Conservation (phyloP, 306 rosid genomes). For the Vigna trinervia region DNA sequence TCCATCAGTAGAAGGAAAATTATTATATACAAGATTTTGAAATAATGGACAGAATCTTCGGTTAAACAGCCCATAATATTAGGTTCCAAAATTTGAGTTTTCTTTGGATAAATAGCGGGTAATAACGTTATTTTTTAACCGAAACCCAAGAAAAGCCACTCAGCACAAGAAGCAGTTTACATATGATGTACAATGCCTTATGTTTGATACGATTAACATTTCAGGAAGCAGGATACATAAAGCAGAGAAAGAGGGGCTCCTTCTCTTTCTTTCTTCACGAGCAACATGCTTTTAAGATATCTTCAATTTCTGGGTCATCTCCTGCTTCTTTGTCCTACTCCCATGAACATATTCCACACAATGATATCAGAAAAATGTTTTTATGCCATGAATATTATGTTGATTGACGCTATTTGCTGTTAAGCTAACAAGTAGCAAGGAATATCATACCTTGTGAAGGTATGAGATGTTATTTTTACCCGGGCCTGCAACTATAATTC, state of each 20-base stretch:
- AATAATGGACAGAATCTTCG: not conserved
- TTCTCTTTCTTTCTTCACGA: conserved; percentile 45
- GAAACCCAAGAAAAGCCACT: conserved; percentile 28
- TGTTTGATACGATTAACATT: not conserved
- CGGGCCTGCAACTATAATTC: conserved; percentile 93
- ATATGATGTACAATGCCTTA: not conserved
- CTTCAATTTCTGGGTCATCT: conserved; percentile 89
- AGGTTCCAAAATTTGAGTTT: conserved; percentile 18
- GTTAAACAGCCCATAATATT: not conserved
- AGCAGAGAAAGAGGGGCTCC: conserved; percentile 14
- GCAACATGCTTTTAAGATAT: conserved; percentile 77
- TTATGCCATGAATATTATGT: conserved; percentile 10
- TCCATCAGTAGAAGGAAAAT: not conserved
- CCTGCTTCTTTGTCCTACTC: conserved; percentile 95
- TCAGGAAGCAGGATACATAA: conserved; percentile 8
- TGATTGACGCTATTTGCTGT: conserved; percentile 3
- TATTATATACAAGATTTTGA: conserved; percentile 31
- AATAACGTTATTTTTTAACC: conserved; percentile 13
- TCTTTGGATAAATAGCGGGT: conserved; percentile 8
- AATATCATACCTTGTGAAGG: conserved; percentile 70
- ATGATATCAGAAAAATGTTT: conserved; percentile 3
- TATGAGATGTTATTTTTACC: conserved; percentile 79
- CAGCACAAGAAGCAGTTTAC: conserved; percentile 39
- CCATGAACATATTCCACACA: conserved; percentile 22
- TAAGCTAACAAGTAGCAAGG: conserved; percentile 3